Conservation (phyloP, 2,329 filamentous ascomycete species). For the Malbranchea cinnamomea region DNA sequence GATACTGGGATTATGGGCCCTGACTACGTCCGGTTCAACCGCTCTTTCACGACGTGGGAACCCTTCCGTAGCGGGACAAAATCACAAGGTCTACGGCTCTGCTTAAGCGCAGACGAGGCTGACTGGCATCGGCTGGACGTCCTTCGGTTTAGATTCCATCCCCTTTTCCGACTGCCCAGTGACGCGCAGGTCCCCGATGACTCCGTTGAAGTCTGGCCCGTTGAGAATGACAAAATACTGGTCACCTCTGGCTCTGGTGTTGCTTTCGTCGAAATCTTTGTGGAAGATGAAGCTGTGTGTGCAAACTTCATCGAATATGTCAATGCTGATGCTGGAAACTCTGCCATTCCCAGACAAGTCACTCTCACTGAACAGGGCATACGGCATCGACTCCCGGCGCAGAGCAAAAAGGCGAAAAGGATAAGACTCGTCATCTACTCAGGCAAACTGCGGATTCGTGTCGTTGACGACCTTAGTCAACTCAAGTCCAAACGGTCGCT, state of each 20-base stretch:
- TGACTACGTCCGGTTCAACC: constrained; percentile 72
- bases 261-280: constrained; percentile 69
- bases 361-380: constrained; percentile 61
- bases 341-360: constrained; percentile 53
- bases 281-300: constrained; percentile 68
- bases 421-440: constrained; percentile 63
- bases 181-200: constrained; percentile 50
- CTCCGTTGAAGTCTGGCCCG: constrained; percentile 72
- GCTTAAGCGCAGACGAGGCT: constrained; percentile 68
- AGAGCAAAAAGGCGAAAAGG: constrained; percentile 51
- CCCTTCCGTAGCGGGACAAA: constrained; percentile 78
- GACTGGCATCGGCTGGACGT: constrained; percentile 81
- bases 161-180: constrained; percentile 71
- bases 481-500: constrained; percentile 57
- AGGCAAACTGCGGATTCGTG: constrained; percentile 55
- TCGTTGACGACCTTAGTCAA: constrained; percentile 59
- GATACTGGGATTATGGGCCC: constrained; percentile 83
- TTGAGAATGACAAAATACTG: constrained; percentile 61
- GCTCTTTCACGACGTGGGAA: constrained; percentile 67
- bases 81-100: constrained; percentile 58
- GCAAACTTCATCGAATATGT: constrained; percentile 69
- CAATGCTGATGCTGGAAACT: constrained; percentile 42
- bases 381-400: constrained; percentile 53
- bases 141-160: constrained; percentile 77
- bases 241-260: constrained; percentile 69